Evolutionary conservation across 2,329 filamentous ascomycete species (phyloP).

Genomic region (Knufia petricola): DNA sequence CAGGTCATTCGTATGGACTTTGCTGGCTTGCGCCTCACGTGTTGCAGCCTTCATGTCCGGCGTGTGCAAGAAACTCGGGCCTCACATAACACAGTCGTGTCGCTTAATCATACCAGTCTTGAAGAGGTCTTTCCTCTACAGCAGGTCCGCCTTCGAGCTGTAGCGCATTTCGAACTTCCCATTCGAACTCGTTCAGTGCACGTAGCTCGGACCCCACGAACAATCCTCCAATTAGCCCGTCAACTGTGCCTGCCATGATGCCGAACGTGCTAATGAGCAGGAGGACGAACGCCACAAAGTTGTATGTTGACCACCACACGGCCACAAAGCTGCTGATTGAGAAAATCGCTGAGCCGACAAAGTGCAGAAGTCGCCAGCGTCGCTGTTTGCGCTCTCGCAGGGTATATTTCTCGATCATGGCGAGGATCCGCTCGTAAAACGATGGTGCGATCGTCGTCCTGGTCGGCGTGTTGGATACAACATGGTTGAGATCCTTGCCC

Average conservation of each 20-base stretch:
- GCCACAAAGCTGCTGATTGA: slow-evolving; percentile 67
- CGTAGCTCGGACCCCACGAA: slow-evolving; percentile 80
- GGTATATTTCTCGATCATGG: slow-evolving; percentile 59
- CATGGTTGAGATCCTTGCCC: slow-evolving; percentile 16
- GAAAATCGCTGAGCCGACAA: slow-evolving; percentile 55
- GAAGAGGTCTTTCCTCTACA: slow-evolving; percentile 16
- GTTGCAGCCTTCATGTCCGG: too few relatives aligned
- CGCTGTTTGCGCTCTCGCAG: slow-evolving; percentile 63
- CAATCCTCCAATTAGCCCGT: slow-evolving; percentile 75
- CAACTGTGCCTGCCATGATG: slow-evolving; percentile 64
- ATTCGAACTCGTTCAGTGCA: slow-evolving; percentile 81
- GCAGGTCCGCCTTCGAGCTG: slow-evolving; percentile 19
- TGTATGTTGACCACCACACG: slow-evolving; percentile 73
- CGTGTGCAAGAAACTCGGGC: not conserved
- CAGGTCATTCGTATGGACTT: too few relatives aligned
- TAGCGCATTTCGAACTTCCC: slow-evolving; percentile 60
- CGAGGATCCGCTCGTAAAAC: slow-evolving; percentile 63
- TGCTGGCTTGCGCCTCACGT: not conserved
- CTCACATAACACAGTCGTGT: not conserved
- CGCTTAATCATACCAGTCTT: slow-evolving; percentile 22
- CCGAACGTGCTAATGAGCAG: slow-evolving; percentile 70
- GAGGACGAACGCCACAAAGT: slow-evolving; percentile 70
- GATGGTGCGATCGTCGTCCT: slow-evolving; percentile 34
- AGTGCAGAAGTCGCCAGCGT: slow-evolving; percentile 63
- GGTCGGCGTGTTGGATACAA: slow-evolving; percentile 16